phyloP scores from a whole-genome alignment of 805 yeast species.

The Candida vartiovaarae region DNA sequence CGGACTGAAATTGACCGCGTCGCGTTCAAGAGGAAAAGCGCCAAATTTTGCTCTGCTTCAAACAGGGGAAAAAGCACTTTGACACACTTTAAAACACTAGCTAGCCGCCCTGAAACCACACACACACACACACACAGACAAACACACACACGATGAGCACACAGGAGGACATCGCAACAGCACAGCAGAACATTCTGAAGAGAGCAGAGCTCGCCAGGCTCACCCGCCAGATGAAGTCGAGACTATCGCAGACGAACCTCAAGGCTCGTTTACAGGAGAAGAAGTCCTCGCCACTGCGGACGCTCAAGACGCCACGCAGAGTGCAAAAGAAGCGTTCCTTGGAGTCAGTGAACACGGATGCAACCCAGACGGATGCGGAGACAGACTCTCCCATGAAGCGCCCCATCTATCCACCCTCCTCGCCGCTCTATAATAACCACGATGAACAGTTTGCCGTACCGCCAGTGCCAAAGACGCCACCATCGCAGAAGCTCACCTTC shows the following conservation, averaged over 20 bases:
- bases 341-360: slow-evolving; percentile 13
- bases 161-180: slow-evolving; percentile 35
- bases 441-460: slow-evolving; percentile 14
- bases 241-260: slow-evolving; percentile 35
- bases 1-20: slow-evolving; percentile 4
- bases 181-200: slow-evolving; percentile 30
- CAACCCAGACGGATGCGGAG: slow-evolving; percentile 20
- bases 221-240: slow-evolving; percentile 36
- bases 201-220: slow-evolving; percentile 40
- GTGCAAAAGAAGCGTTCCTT: slow-evolving; percentile 14
- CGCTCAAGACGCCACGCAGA: slow-evolving; percentile 2
- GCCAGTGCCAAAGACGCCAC: slow-evolving; percentile 21
- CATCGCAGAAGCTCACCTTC: slow-evolving; percentile 20
- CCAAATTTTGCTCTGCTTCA: not conserved
- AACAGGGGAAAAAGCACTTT: not conserved
- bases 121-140: not conserved
- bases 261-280: slow-evolving; percentile 19
- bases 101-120: not conserved
- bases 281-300: not conserved
- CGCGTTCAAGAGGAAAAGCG: not conserved
- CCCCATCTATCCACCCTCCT: slow-evolving; percentile 20
- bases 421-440: slow-evolving; percentile 15
- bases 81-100: not conserved
- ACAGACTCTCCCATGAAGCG: slow-evolving; percentile 14
- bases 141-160: slow-evolving; percentile 7